phyloP scores from a whole-genome alignment of 2,329 filamentous ascomycete genomes.

The Botryotinia calthae region DNA sequence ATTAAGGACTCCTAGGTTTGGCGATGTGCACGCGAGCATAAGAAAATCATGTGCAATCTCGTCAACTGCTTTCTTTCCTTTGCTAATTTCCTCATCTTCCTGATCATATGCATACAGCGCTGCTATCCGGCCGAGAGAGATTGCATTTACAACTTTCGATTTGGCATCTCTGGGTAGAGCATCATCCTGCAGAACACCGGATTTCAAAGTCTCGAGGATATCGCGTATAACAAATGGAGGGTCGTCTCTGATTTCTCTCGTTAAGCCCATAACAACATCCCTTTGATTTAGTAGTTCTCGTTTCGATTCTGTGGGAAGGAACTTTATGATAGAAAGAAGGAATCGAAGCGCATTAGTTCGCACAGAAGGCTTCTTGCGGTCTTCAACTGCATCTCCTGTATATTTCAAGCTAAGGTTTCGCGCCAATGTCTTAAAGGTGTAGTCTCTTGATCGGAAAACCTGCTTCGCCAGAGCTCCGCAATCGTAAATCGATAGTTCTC shows the following conservation, averaged over 20 bases:
- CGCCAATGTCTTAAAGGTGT: slow-evolving; percentile 75
- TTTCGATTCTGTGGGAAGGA: slow-evolving; percentile 74
- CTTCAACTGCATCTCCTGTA: slow-evolving; percentile 57
- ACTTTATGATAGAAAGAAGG: slow-evolving; percentile 73
- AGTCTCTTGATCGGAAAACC: slow-evolving; percentile 74
- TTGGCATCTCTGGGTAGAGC: slow-evolving; percentile 73
- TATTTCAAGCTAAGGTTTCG: slow-evolving; percentile 74
- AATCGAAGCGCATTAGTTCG: slow-evolving; percentile 81
- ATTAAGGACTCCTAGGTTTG: slow-evolving; percentile 70
- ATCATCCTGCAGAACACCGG: slow-evolving; percentile 70
- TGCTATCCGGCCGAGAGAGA: slow-evolving; percentile 69
- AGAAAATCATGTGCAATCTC: slow-evolving; percentile 74
- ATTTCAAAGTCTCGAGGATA: slow-evolving; percentile 67
- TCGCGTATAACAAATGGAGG: slow-evolving; percentile 72
- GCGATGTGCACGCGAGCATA: slow-evolving; percentile 68
- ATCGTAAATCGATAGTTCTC: slow-evolving; percentile 82
- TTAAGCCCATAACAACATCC: slow-evolving; percentile 65
- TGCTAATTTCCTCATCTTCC: slow-evolving; percentile 46
- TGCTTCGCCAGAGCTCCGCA: slow-evolving; percentile 76
- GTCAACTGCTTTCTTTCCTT: slow-evolving; percentile 55
- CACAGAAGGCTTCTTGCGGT: slow-evolving; percentile 70
- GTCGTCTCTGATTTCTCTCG: slow-evolving; percentile 76
- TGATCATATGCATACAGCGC: slow-evolving; percentile 64
- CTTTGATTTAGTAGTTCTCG: slow-evolving; percentile 77
- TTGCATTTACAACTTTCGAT: slow-evolving; percentile 70